phyloP scores from a whole-genome alignment of 2,329 filamentous ascomycete species.

The Acephala macrosclerotiorum region DNA sequence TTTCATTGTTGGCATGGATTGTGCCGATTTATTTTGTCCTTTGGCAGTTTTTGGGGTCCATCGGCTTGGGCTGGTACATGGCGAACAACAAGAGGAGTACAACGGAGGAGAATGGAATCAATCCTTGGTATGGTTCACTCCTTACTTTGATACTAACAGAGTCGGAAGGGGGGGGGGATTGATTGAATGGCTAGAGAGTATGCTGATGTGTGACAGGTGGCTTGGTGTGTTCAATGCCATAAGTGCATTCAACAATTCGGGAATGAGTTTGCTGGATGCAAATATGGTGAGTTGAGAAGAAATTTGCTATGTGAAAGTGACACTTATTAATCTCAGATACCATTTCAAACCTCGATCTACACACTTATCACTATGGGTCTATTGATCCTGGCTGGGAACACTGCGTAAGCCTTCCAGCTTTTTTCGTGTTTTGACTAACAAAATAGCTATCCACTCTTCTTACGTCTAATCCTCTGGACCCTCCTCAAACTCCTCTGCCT shows the following conservation, averaged over 20 bases:
- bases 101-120: slow-evolving; percentile 62
- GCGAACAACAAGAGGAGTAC: slow-evolving; percentile 56
- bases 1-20: slow-evolving; percentile 63
- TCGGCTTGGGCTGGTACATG: slow-evolving; percentile 70
- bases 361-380: slow-evolving; percentile 57
- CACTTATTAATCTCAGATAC: slow-evolving; percentile 41
- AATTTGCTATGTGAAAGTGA: not conserved
- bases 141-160: not conserved
- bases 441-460: slow-evolving; percentile 62
- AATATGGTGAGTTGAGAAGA: slow-evolving; percentile 57
- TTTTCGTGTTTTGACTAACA: not conserved
- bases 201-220: slow-evolving; percentile 52
- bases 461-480: slow-evolving; percentile 66
- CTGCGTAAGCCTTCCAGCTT: slow-evolving; percentile 48
- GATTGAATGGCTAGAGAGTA: not conserved
- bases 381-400: slow-evolving; percentile 70
- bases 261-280: slow-evolving; percentile 71
- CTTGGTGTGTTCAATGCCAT: slow-evolving; percentile 71
- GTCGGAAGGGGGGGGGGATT: not conserved
- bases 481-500: slow-evolving; percentile 51
- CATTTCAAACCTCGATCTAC: slow-evolving; percentile 50
- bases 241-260: slow-evolving; percentile 76
- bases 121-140: slow-evolving; percentile 56
- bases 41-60: slow-evolving; percentile 64
- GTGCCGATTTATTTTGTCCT: slow-evolving; percentile 66